Conservation (phyloP, 2,329 filamentous ascomycete genomes). For the Fusarium sp. region DNA sequence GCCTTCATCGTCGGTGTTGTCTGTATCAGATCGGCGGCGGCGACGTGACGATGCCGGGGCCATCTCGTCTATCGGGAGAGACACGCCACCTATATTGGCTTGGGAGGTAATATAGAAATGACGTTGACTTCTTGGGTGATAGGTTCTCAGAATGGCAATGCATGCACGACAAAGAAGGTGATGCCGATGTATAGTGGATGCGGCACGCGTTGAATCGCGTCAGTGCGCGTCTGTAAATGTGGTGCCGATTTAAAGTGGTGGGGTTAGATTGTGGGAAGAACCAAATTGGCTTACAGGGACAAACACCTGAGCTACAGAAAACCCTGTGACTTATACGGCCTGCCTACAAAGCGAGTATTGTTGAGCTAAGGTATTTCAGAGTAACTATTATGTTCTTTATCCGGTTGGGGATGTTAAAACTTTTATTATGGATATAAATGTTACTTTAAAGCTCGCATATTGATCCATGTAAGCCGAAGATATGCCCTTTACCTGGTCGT, state of each 20-base stretch:
- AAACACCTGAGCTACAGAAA: background rate
- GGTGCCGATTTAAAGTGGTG: slow-evolving; percentile 39
- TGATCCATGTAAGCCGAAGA: background rate
- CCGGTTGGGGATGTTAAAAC: background rate
- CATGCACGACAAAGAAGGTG: background rate
- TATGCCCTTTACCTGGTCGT: background rate
- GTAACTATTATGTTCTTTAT: background rate
- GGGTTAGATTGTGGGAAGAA: slow-evolving; percentile 7
- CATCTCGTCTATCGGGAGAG: slow-evolving; percentile 37
- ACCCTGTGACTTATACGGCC: background rate
- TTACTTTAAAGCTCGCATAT: background rate
- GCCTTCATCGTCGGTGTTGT: slow-evolving; percentile 50
- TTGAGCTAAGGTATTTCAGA: background rate
- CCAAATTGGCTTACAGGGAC: background rate
- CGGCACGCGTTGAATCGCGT: slow-evolving; percentile 37
- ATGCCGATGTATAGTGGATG: slow-evolving; percentile 3
- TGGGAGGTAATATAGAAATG: background rate
- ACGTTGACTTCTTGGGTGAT: background rate
- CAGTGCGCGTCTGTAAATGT: slow-evolving; percentile 31
- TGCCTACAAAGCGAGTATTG: background rate
- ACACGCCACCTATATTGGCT: background rate
- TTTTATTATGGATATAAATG: background rate
- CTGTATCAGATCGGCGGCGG: slow-evolving; percentile 54
- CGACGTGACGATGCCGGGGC: slow-evolving; percentile 48
- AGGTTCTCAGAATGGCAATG: background rate